Evolutionary conservation across 2,329 filamentous ascomycete genomes (phyloP), one percentile per base, ranked within the genome.

Genomic region (Hypoxylon sp.): DNA sequence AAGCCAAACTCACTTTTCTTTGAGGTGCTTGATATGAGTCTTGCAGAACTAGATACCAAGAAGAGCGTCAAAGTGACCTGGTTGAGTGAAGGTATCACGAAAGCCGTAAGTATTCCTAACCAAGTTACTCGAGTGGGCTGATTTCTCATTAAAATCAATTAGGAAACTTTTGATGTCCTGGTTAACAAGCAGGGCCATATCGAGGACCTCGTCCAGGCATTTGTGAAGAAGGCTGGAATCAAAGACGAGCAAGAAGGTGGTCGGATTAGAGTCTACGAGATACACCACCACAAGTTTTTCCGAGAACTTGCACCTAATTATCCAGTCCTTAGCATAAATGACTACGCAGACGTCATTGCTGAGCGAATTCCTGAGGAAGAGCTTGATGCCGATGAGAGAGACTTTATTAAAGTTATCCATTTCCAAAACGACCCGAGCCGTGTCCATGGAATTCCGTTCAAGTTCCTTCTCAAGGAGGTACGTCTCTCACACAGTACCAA

Each of bases 1-100:
- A 87, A 90, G 60, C 82, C 87, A 19, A 95, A 98, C 79, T 89
- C 91, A 0, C 84, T 99, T 57, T 98, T 91, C 79, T 99, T 94
- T 77, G 96, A 99, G 79, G 89, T 98, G 29, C 83, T 99, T 44
- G 96, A 99, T 70, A 97, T 98, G 84, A 97, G 93, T 75, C 82
- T 99, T 51, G 92, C 93, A 24, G 97, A 99, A 79, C 86, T 97
- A 47, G 96, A 99, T 77, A 96, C 93, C 62, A 96, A 97, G 84
- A 98, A 97, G 83, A 89, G 84, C 63, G 83, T 98, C 70, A 95
- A 93, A 79, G 82, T 99, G 52, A 92, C 86, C 1, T 95, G 92
- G 89, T 84, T 99, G 50, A 92, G 91, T 44, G 96, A 99, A 70
- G 96, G 96, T 47, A 91, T 98, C 69, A 89, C 89, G 10, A 98